Conservation (phyloP, 306 rosid species). For the Vigna radiata region DNA sequence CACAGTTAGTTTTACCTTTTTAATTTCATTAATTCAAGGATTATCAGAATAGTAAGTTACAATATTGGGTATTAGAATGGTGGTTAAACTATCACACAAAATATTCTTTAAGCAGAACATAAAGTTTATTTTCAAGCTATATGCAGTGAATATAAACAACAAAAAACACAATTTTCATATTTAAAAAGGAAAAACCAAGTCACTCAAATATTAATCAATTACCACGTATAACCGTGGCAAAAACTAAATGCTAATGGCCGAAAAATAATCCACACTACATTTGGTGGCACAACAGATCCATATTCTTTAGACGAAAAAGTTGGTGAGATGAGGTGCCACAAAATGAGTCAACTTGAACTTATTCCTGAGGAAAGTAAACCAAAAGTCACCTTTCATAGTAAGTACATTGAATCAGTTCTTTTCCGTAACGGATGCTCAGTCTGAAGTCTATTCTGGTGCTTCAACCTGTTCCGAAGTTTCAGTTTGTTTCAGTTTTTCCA, state of each 20-base stretch:
- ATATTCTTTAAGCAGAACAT: neutral
- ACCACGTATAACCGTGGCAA: slow-evolving; percentile 6
- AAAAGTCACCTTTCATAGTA: slow-evolving; percentile 37
- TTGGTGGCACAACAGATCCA: slow-evolving; percentile 34
- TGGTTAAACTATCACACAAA: neutral
- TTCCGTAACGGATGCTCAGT: slow-evolving; percentile 27
- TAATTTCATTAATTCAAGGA: neutral
- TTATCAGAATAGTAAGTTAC: neutral
- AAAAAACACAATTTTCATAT: slow-evolving; percentile 3
- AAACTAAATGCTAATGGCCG: slow-evolving; percentile 23
- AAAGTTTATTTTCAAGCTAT: neutral
- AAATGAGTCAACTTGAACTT: slow-evolving; percentile 43
- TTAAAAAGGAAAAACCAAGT: neutral
- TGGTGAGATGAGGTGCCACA: slow-evolving; percentile 36
- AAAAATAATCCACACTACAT: slow-evolving; percentile 33
- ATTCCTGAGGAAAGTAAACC: slow-evolving; percentile 36
- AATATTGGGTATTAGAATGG: neutral
- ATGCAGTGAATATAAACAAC: slow-evolving; percentile 2
- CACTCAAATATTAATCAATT: slow-evolving; percentile 32
- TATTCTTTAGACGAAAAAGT: slow-evolving; percentile 22
- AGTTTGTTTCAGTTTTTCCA: slow-evolving; percentile 72
- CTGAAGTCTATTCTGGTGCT: slow-evolving; percentile 58
- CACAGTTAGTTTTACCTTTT: neutral
- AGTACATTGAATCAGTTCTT: slow-evolving; percentile 33
- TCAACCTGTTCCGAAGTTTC: slow-evolving; percentile 64